phyloP scores from a whole-genome alignment of 108 stramenopile genomes.

The Licmophora abbreviata region DNA sequence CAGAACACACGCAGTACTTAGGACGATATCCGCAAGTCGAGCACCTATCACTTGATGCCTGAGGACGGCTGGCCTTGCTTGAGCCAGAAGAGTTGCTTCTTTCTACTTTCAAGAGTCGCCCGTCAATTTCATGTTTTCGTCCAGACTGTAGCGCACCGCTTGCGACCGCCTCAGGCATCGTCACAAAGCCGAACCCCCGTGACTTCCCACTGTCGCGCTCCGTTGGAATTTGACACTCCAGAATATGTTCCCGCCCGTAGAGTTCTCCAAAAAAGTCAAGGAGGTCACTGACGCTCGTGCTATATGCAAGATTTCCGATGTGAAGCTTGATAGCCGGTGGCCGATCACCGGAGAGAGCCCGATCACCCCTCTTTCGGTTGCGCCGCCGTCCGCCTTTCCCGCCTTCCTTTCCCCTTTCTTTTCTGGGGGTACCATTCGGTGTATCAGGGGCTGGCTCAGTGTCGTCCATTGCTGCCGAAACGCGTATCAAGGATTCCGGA shows the following conservation, averaged over 20 bases:
- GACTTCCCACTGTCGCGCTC: slow-evolving; percentile 76
- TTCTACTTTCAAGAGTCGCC: slow-evolving; percentile 71
- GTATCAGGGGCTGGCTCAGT: slow-evolving; percentile 9
- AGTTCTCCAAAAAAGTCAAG: slow-evolving; percentile 63
- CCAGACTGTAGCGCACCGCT: slow-evolving; percentile 47
- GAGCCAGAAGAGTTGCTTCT: slow-evolving; percentile 77
- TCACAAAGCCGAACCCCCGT: slow-evolving; percentile 84
- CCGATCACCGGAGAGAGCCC: slow-evolving; percentile 14
- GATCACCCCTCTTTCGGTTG: slow-evolving; percentile 30
- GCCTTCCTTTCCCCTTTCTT: slow-evolving; percentile 7
- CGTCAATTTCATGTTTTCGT: slow-evolving; percentile 64
- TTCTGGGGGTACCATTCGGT: slow-evolving; percentile 10
- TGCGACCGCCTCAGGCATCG: slow-evolving; percentile 61
- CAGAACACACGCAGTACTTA: slow-evolving; percentile 66
- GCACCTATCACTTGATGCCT: slow-evolving; percentile 51
- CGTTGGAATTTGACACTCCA: slow-evolving; percentile 84
- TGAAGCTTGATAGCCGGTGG: slow-evolving; percentile 80
- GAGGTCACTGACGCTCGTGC: slow-evolving; percentile 60
- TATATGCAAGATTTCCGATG: slow-evolving; percentile 79
- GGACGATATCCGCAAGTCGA: slow-evolving; percentile 75
- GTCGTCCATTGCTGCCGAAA: background rate
- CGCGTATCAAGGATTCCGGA: too few relatives aligned
- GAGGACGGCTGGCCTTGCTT: slow-evolving; percentile 32
- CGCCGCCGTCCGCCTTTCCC: slow-evolving; percentile 31
- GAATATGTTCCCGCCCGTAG: slow-evolving; percentile 69